Conservation (phyloP, 768 basidiomycete species). For the Lactarius indigo region DNA sequence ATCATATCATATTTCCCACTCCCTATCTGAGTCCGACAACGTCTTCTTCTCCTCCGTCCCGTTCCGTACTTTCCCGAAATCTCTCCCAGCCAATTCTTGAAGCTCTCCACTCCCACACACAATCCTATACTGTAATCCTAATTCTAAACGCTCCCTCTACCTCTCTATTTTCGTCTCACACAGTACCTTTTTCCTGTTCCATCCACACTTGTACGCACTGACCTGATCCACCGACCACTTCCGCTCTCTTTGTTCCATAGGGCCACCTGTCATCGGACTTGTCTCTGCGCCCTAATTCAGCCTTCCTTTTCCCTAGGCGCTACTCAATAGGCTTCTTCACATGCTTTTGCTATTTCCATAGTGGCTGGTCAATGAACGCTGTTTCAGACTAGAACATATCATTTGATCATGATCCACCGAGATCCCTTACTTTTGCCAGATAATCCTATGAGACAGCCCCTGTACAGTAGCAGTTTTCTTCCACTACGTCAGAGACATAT, state of each 20-base stretch:
- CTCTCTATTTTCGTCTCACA: background rate
- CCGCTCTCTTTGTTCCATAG: background rate
- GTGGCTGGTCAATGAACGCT: background rate
- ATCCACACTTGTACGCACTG: background rate
- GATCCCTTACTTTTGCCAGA: background rate
- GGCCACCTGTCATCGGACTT: constrained; percentile 12
- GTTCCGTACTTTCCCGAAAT: background rate
- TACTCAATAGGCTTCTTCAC: background rate
- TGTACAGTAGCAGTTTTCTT: background rate
- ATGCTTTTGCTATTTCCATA: background rate
- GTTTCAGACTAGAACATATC: background rate
- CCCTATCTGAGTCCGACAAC: background rate
- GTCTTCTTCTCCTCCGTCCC: background rate
- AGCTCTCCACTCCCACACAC: background rate
- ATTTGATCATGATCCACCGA: background rate
- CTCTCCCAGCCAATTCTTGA: background rate
- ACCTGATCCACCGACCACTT: background rate
- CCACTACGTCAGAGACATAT: background rate
- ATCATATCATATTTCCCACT: background rate
- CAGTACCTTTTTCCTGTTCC: background rate
- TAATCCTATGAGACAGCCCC: background rate
- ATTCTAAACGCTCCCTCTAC: background rate
- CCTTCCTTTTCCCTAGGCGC: background rate
- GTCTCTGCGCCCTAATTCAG: constrained; percentile 8
- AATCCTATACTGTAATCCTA: background rate